Evolutionary conservation across 257 asterid genomes (phyloP), one percentile per base, ranked within the genome.

Genomic region (Nicotiana noctiflora): DNA sequence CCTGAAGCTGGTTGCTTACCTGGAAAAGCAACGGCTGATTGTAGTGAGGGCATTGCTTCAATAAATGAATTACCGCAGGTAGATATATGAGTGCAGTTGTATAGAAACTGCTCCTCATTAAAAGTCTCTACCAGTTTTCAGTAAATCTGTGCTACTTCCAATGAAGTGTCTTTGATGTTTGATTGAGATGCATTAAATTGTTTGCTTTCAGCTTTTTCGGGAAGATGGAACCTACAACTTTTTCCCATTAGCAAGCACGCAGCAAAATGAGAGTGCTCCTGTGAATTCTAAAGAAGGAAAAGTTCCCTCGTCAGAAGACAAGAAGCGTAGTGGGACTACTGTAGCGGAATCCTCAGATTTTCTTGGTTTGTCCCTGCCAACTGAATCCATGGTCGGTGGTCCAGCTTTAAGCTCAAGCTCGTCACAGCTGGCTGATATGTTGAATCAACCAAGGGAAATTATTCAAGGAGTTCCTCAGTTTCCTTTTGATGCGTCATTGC

Each of bases 11-110:
- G 65, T 55, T 29, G 83, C 83, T 74, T 76, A 80, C 66, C 77
- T 51, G 83, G 34, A 77, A 84, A 52, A 74, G 84, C 84, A 19
- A 82, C 44, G 18, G 63, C 57, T 32, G 82, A 83, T 79, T 44
- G 65, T 51, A 8, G 77, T 82, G 87, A 85, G 83, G 84, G 87
- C 79, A 81, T n/a, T 64, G 79, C 85, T n/a, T 60, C 82, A 29
- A 79, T 83, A 79, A 80, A 78, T 79, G 84, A 77, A 52, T 87
- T 72, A 82, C 87, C 90, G 61, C 92, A 93, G 98, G 98, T 93
- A 82, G 80, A 78, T 51, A 51, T 51, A 51, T 13, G 56, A 49
- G 61, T 49, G 14, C 60, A 74, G 60, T 74, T 68, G 60, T 72
- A 77, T 62, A 21, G 59, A 14, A 18, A 72, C 40, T 74, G 19